A percentile compares a stretch with the other conserved stretches of the same genome.
Evolutionary conservation across 345 rosid genomes (phyloP).

Genomic region (Lepidium didymum): DNA sequence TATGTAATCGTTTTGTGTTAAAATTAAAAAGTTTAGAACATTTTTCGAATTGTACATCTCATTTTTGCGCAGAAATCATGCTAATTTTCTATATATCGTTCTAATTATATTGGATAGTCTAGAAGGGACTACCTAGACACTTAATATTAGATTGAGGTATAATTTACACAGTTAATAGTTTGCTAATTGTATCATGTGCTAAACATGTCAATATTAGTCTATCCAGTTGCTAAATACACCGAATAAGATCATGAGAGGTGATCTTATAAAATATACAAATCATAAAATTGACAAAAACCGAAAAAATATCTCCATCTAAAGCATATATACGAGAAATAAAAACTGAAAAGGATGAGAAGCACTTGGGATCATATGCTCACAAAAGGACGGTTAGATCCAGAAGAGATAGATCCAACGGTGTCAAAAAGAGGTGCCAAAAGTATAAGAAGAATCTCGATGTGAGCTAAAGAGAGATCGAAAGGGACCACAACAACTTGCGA

Average conservation of each 20-base stretch:
- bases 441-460: conserved; percentile 22
- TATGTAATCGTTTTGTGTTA: too few relatives aligned
- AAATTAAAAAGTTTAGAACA: too few relatives aligned
- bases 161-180: too few relatives aligned
- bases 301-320: conserved; percentile 7
- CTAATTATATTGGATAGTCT: too few relatives aligned
- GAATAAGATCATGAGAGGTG: conserved; percentile 4
- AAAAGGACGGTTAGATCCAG: not conserved
- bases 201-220: not conserved
- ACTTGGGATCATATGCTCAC: conserved; percentile 21
- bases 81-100: too few relatives aligned
- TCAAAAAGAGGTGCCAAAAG: not conserved
- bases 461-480: not conserved
- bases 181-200: too few relatives aligned
- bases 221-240: not conserved
- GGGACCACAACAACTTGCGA: conserved; percentile 27
- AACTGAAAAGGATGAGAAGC: not conserved
- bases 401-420: conserved; percentile 19
- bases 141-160: too few relatives aligned
- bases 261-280: not conserved
- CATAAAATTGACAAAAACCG: not conserved
- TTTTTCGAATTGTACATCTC: too few relatives aligned
- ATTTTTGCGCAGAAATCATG: too few relatives aligned
- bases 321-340: not conserved
- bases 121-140: too few relatives aligned